A percentile compares a stretch with the other conserved stretches of the same genome.
These are phyloP conservation scores for Omphalotus olearius DNA, from an alignment of 1,284 basidiomycete species.

Conservation along the genomic window DNA sequence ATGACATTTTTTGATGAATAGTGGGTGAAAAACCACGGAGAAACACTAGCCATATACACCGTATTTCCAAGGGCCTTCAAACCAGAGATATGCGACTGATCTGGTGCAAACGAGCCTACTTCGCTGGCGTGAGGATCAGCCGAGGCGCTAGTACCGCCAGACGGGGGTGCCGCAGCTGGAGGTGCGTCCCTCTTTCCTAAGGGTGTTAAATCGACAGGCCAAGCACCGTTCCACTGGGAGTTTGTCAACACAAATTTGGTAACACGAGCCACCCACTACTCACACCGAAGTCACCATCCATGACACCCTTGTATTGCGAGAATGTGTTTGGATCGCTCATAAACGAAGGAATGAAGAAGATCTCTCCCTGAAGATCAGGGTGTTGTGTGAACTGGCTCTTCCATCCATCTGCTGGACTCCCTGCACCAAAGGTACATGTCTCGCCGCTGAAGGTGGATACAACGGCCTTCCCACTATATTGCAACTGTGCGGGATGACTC, in stretches of 20 bases:
- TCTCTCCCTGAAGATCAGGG: constrained; percentile 42
- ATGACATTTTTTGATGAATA: constrained; percentile 78
- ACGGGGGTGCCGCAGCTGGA: too few relatives aligned
- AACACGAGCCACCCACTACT: constrained; percentile 6
- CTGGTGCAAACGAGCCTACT: too few relatives aligned
- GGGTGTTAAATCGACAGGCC: constrained; percentile 53
- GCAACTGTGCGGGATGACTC: constrained; percentile 61
- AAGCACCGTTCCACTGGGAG: constrained; percentile 60
- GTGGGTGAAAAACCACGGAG: constrained; percentile 81
- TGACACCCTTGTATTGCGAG: constrained; percentile 39
- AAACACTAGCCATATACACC: constrained; percentile 33
- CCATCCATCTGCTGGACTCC: constrained; percentile 51
- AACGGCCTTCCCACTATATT: constrained; percentile 37
- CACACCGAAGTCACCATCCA: constrained; percentile 63
- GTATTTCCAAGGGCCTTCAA: constrained; percentile 25
- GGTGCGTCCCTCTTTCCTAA: too few relatives aligned
- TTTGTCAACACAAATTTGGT: background rate
- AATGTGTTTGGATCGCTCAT: constrained; percentile 56
- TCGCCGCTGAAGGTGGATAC: constrained; percentile 81
- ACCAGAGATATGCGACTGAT: too few relatives aligned
- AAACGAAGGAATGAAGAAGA: constrained; percentile 67
- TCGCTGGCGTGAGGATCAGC: too few relatives aligned
- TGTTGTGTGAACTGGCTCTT: constrained; percentile 50
- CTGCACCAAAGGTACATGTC: constrained; percentile 65
- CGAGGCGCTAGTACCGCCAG: too few relatives aligned